Conservation (phyloP, 805 yeast species). For the Pichia rugopelliculosa region DNA sequence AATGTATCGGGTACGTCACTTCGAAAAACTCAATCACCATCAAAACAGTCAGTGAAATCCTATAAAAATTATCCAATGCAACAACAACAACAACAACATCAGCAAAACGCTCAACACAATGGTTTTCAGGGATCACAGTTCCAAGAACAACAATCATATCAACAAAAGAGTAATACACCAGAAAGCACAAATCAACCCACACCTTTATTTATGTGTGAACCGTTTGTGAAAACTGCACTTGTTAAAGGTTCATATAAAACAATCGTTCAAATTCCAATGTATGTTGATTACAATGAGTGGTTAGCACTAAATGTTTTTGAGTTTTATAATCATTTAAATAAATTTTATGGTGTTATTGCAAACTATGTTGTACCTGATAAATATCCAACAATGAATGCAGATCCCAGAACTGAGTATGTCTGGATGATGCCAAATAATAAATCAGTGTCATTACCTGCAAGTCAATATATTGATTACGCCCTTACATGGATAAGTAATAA, state of each 20-base stretch:
- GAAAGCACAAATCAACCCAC: conserved; percentile 18
- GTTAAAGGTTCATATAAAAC: conserved; percentile 97
- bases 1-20: conserved; percentile 43
- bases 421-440: conserved; percentile 75
- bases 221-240: conserved; percentile 86
- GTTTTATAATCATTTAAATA: conserved; percentile 74
- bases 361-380: conserved; percentile 88
- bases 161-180: conserved; percentile 12
- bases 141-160: conserved; percentile 13
- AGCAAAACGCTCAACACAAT: conserved; percentile 14
- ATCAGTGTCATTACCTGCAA: conserved; percentile 81
- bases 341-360: conserved; percentile 82
- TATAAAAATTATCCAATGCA: conserved; percentile 10
- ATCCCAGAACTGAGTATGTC: conserved; percentile 80
- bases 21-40: conserved; percentile 40
- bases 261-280: conserved; percentile 89
- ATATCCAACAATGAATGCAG: conserved; percentile 93
- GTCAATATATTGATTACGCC: conserved; percentile 87
- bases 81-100: conserved; percentile 18
- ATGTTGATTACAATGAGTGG: conserved; percentile 95
- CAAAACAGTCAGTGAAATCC: conserved; percentile 36
- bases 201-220: conserved; percentile 81
- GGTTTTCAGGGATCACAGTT: conserved; percentile 11
- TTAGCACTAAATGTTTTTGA: conserved; percentile 89
- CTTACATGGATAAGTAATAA: conserved; percentile 84